Conservation (phyloP, 495 filamentous ascomycete species). For the Penicillium canescens region DNA sequence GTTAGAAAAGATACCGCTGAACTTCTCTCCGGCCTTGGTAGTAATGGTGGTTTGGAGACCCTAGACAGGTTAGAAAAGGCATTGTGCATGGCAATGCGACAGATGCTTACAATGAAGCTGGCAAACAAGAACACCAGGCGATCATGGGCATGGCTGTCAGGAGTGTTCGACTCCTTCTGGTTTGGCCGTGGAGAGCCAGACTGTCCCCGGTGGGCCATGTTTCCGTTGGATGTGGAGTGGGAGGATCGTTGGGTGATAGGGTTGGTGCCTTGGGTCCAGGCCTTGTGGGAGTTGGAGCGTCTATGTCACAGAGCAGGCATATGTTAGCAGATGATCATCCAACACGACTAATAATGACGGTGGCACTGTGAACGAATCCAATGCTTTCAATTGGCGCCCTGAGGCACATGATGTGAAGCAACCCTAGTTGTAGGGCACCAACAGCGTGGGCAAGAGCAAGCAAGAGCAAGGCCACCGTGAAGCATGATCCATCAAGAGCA, state of each 20-base stretch:
- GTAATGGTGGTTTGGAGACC: slow-evolving; percentile 67
- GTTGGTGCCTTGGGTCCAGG: slow-evolving; percentile 64
- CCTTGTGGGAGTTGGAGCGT: slow-evolving; percentile 56
- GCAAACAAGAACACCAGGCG: slow-evolving; percentile 63
- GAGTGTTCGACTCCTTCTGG: slow-evolving; percentile 53
- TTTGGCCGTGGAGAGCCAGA: slow-evolving; percentile 40
- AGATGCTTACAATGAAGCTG: slow-evolving; percentile 60
- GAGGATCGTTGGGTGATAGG: slow-evolving; percentile 63
- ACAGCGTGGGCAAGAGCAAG: slow-evolving; percentile 17
- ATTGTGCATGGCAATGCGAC: slow-evolving; percentile 3
- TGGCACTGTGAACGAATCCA: slow-evolving; percentile 8
- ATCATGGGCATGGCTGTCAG: slow-evolving; percentile 66
- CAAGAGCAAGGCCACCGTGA: background rate
- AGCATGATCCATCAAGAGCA: no score
- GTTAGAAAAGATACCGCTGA: slow-evolving; percentile 68
- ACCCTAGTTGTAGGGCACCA: slow-evolving; percentile 10
- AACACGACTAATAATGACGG: background rate
- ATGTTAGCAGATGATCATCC: slow-evolving; percentile 20
- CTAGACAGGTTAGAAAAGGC: slow-evolving; percentile 44
- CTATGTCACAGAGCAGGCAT: slow-evolving; percentile 33
- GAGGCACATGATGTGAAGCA: slow-evolving; percentile 17
- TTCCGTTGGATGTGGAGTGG: slow-evolving; percentile 54
- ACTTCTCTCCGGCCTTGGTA: slow-evolving; percentile 69
- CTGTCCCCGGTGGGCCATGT: slow-evolving; percentile 43
- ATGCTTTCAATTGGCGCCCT: slow-evolving; percentile 19